These are phyloP conservation scores for Cyclanthera cordifolia DNA, from an alignment of 306 rosid species.

Conservation along the genomic window DNA sequence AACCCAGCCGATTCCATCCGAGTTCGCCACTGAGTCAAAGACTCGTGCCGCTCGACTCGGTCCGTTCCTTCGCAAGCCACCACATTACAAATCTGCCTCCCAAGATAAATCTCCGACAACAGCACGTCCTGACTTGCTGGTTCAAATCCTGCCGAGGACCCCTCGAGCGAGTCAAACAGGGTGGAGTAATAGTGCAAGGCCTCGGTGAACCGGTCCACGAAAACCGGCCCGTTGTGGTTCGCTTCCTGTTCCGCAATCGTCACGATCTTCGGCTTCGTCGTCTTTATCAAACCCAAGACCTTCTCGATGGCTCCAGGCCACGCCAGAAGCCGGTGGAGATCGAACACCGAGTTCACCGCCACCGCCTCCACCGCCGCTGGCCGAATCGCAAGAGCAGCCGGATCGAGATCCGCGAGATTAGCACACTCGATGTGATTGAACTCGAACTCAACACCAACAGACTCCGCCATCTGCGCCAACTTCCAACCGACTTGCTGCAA, in stretches of 20 bases:
- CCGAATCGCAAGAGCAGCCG: neutral
- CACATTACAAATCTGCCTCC: slow-evolving; percentile 8
- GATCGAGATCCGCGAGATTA: slow-evolving; percentile 3
- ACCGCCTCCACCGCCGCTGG: neutral
- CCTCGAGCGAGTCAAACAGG: slow-evolving; percentile 84
- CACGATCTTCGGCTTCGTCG: slow-evolving; percentile 14
- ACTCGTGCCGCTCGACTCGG: slow-evolving; percentile 16
- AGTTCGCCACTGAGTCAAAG: slow-evolving; percentile 9
- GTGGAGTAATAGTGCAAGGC: slow-evolving; percentile 85
- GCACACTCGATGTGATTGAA: slow-evolving; percentile 1
- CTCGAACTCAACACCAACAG: slow-evolving; percentile 10
- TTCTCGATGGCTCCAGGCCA: slow-evolving; percentile 15
- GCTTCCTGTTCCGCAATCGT: slow-evolving; percentile 17
- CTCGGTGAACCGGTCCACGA: slow-evolving; percentile 75
- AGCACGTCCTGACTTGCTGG: neutral
- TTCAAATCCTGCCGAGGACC: slow-evolving; percentile 19
- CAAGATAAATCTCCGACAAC: slow-evolving; percentile 11
- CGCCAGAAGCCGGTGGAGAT: slow-evolving; percentile 8
- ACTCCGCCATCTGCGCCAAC: neutral
- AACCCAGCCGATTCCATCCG: slow-evolving; percentile 15
- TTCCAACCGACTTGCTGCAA: slow-evolving; percentile 17
- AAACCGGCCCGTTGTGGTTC: slow-evolving; percentile 51
- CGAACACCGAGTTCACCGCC: slow-evolving; percentile 17
- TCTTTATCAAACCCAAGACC: slow-evolving; percentile 10
- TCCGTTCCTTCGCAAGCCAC: slow-evolving; percentile 16